Conservation (phyloP, 1,139 yeast species). For the Kodamaea plutei region DNA sequence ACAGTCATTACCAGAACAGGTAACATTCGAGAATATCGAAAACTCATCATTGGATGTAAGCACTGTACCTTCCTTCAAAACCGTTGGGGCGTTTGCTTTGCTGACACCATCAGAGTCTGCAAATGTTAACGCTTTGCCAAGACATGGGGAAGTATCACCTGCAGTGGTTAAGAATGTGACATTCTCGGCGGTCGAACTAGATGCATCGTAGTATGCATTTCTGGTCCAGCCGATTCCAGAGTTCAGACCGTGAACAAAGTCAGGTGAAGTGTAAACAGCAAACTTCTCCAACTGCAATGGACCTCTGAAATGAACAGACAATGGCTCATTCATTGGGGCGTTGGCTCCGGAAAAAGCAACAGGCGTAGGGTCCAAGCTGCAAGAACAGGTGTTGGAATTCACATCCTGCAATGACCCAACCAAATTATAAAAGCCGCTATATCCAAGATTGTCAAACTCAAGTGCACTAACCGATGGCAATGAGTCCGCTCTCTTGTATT, state of each 20-base stretch:
- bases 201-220: conserved; percentile 56
- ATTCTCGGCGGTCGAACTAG: conserved; percentile 56
- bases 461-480: conserved; percentile 12
- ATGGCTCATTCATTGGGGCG: conserved; percentile 83
- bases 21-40: conserved; percentile 65
- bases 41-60: conserved; percentile 71
- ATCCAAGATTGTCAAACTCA: conserved; percentile 49
- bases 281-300: conserved; percentile 77
- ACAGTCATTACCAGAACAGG: conserved; percentile 66
- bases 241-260: conserved; percentile 21
- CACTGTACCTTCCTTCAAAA: conserved; percentile 55
- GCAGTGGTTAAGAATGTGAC: conserved; percentile 78
- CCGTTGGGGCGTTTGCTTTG: conserved; percentile 58
- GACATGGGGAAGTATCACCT: conserved; percentile 74
- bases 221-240: conserved; percentile 64
- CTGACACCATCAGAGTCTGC: conserved; percentile 70
- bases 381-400: conserved; percentile 51
- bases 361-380: conserved; percentile 53
- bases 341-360: conserved; percentile 65
- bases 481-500: conserved; percentile 5
- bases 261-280: conserved; percentile 44
- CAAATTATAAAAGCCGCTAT: conserved; percentile 69
- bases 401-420: conserved; percentile 55
- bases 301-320: conserved; percentile 92
- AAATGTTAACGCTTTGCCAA: conserved; percentile 85